Base-by-base conservation (phyloP, 2,329 filamentous ascomycete species). In the Huntiella moniliformis region DNA sequence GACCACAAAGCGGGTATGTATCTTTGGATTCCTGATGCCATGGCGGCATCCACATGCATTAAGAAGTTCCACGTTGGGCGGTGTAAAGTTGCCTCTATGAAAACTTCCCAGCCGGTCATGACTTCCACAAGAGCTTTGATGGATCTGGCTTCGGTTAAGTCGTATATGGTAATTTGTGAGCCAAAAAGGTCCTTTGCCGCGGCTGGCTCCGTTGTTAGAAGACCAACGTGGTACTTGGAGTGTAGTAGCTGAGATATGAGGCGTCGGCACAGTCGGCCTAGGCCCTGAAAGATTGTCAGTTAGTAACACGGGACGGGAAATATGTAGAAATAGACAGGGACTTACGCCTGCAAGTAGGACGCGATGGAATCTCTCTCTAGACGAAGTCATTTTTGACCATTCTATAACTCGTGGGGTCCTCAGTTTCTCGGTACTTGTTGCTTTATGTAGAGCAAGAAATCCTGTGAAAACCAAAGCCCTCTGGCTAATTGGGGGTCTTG, bases 21-120 rank as follows among this genome's bases (percentile, higher is more conserved):
- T 18, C 45, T 31, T 4, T 17, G 4, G 16, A 46, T 46, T 5
- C 45, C 45, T 2, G 45, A 38, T 11, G 45, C 38, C 12, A 46
- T n/a, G 15, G 38, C 45, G 1, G 45, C 45, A 13, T 46, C 45
- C 1, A 46, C 32, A 2, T 42, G 45, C 18, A 36, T 35, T 2
- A 34, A 15, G 13, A 46, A 46, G 17, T 46, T 42, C 12, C 15
- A 17, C 12, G 16, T 31, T 10, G n/a, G 34, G 16, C 16, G 13
- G 5, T 34, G 10, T 5, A 28, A 5, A 12, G 6, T 42, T 12
- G 33, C 38, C 12, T 46, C 45, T n/a, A 46, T 37, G 17, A 46
- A 22, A 8, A 33, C 13, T 31, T 46, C 17, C 18, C 42, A 42
- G 32, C 7, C 11, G 11, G 22, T 42, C 15, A 39, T 31, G 4